These are phyloP conservation scores for Cytospora mali DNA, from an alignment of 2,329 filamentous ascomycete genomes.

Conservation along the genomic window DNA sequence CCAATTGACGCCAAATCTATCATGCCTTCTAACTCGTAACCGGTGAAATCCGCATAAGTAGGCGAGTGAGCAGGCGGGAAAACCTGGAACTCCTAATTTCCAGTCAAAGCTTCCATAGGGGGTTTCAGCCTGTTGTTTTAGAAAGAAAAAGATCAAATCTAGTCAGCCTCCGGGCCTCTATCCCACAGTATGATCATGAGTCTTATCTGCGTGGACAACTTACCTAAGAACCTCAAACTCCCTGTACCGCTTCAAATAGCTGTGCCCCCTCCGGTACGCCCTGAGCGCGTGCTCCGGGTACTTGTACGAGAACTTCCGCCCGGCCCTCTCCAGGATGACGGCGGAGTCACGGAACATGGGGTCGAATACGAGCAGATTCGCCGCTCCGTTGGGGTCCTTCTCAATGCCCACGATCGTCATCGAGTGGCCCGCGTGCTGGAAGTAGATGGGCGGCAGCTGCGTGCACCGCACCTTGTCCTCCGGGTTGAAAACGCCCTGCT, in stretches of 20 bases:
- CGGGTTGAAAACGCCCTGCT: slow-evolving; percentile 51
- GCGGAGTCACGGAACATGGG: slow-evolving; percentile 75
- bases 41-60: not conserved
- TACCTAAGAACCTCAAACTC: slow-evolving; percentile 81
- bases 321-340: slow-evolving; percentile 62
- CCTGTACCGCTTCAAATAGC: slow-evolving; percentile 69
- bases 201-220: not conserved
- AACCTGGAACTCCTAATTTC: not conserved
- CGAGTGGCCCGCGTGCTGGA: slow-evolving; percentile 88
- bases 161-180: too few species aligned
- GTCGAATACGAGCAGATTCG: slow-evolving; percentile 83
- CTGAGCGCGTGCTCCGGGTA: slow-evolving; percentile 61
- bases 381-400: slow-evolving; percentile 61
- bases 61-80: too few species aligned
- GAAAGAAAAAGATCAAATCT: not conserved
- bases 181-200: too few species aligned
- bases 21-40: not conserved
- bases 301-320: slow-evolving; percentile 47
- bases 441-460: slow-evolving; percentile 79
- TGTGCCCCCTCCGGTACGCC: slow-evolving; percentile 70
- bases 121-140: slow-evolving; percentile 23
- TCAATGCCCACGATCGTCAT: slow-evolving; percentile 89
- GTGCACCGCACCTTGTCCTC: slow-evolving; percentile 70
- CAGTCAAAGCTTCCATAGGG: not conserved
- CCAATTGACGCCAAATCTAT: not conserved